Evolutionary conservation across 2,329 filamentous ascomycete species (phyloP).

Genomic region (Colletotrichum brevisporum): DNA sequence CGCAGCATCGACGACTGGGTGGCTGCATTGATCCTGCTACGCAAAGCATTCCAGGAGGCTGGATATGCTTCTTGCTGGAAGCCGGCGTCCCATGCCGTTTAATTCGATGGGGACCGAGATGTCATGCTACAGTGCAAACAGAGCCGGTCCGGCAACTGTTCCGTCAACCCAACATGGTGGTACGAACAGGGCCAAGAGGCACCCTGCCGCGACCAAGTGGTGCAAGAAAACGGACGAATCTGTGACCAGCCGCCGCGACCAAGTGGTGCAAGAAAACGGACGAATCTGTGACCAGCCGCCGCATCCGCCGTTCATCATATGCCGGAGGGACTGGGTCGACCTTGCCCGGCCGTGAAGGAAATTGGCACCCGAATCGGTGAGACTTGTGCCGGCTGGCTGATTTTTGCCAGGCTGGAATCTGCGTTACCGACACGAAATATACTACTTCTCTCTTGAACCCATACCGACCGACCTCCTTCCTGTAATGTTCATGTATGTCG

Average conservation of each 20-base stretch:
- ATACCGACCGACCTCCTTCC: too few species aligned
- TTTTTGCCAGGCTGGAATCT: too few species aligned
- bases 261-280: conserved; percentile 14
- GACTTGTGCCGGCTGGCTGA: too few species aligned
- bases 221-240: conserved; percentile 13
- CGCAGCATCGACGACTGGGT: background rate
- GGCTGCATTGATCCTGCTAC: conserved; percentile 32
- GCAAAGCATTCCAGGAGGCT: conserved; percentile 26
- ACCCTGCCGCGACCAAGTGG: conserved; percentile 23
- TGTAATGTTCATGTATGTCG: too few species aligned
- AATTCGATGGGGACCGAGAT: conserved; percentile 14
- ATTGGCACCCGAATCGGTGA: background rate
- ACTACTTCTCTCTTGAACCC: too few species aligned
- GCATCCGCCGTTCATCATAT: background rate
- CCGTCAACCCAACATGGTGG: background rate
- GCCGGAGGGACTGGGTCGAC: background rate
- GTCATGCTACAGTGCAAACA: conserved; percentile 1
- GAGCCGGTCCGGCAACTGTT: conserved; percentile 3
- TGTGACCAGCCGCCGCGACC: conserved; percentile 13
- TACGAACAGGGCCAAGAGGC: conserved; percentile 1
- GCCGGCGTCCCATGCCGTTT: conserved; percentile 10
- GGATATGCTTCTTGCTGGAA: conserved; percentile 36
- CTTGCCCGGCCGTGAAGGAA: background rate
- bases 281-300: conserved; percentile 18
- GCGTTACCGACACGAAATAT: too few species aligned